Evolutionary conservation across 441 rosid genomes (phyloP).

Genomic region (Populus hybrid): DNA sequence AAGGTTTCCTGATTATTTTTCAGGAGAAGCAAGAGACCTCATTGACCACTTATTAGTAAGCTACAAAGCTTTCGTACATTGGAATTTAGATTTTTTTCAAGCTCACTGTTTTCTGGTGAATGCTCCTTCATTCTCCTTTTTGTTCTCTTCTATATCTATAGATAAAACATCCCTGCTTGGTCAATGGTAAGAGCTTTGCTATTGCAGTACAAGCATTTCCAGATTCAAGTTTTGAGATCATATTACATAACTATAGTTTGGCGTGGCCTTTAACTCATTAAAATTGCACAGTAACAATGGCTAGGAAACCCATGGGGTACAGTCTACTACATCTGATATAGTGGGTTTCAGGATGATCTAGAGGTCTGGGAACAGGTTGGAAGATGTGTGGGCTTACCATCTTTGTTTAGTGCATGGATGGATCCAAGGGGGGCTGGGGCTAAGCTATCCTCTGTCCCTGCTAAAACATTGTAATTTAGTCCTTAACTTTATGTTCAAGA

Average conservation of each 20-base stretch:
- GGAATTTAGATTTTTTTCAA: neutral
- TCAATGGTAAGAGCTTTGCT: neutral
- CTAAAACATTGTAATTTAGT: neutral
- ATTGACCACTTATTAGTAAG: conserved; percentile 86
- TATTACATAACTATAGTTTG: neutral
- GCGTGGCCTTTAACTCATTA: neutral
- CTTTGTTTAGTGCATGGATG: neutral
- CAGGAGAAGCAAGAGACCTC: conserved; percentile 85
- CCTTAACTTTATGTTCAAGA: neutral
- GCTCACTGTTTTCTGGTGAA: neutral
- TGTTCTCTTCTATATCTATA: neutral
- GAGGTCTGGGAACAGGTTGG: neutral
- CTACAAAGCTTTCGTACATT: conserved; percentile 22
- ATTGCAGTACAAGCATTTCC: neutral
- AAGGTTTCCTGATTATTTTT: conserved; percentile 87
- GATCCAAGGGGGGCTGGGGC: neutral
- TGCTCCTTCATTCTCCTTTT: neutral
- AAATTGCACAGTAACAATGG: neutral
- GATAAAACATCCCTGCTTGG: neutral
- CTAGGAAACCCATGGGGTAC: neutral
- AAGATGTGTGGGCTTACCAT: neutral
- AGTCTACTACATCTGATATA: neutral
- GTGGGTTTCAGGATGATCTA: neutral
- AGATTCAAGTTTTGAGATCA: neutral
- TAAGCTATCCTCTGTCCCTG: neutral